Evolutionary conservation across 2,329 filamentous ascomycete species (phyloP), one percentile per base, ranked within the genome.

Genomic region (Elsinoe batatas): DNA sequence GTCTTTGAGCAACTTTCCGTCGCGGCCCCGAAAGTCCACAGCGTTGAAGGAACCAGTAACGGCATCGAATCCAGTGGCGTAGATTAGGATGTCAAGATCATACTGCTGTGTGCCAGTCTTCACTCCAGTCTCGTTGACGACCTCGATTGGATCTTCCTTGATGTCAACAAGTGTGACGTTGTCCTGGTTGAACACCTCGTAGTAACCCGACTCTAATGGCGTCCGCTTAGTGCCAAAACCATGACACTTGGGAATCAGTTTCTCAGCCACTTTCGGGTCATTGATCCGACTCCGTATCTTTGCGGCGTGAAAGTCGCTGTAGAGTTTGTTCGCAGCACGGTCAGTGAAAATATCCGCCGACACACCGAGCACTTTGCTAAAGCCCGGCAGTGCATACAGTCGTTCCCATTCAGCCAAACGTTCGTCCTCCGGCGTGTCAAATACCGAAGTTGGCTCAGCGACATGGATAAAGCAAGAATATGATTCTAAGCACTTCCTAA

Each of bases 111-210:
- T 62, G 36, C 63, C 64, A 0, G 62, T 64, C 17, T 37, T 55
- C 35, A 66, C 58, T 12, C 64, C 64, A 6, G 43, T 58, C 3
- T 56, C 17, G 12, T 58, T 61, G 43, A 77, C 62, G 40, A 64
- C 59, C 10, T 60, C 58, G 59, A 88, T 81, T 0, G 75, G 72
- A 15, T 72, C 71, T 36, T 63, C 60, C n/a, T 63, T 59, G 20
- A 65, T 32, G 50, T 61, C 59, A 13, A 67, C 60, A 10, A 67
- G 50, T 13, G 62, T 49, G 5, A 65, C 63, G 35, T 65, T 61
- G 1, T 58, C 44, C 12, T 60, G 58, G 35, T 65, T 67, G 58
- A 62, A 65, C 10, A 60, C 56, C 55, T 65, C 63, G 47, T 60
- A 66, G 57, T 65, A 66, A 11, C 72, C 70, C n/a, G 70, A 72